Percentiles rank a stretch among this genome's conserved stretches.
These are phyloP conservation scores for Ceratopteris richardii DNA, from an alignment of 75 land plant species.

Conservation along the genomic window DNA sequence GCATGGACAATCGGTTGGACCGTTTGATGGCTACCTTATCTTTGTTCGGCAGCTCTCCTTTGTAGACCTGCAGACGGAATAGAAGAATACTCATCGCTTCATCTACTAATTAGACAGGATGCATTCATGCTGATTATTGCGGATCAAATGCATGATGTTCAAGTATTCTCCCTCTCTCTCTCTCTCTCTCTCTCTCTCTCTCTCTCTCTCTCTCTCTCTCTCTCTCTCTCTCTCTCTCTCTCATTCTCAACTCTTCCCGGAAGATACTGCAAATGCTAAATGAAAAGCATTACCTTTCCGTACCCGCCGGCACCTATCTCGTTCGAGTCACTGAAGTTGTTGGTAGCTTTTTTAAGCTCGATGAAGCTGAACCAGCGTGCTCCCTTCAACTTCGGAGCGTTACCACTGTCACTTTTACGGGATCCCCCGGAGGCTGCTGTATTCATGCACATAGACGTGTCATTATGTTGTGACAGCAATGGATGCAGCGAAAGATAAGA, in stretches of 20 bases:
- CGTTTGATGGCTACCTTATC: conserved; percentile 72
- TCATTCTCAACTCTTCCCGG: no score
- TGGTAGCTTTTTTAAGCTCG: conserved; percentile 65
- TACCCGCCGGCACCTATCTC: conserved; percentile 83
- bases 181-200: no score
- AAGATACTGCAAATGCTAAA: neutral
- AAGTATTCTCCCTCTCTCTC: no score
- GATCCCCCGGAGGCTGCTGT: conserved; percentile 63
- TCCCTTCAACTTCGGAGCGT: conserved; percentile 72
- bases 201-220: no score
- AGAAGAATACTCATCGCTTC: neutral
- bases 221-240: no score
- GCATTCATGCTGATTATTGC: neutral
- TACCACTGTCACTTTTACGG: conserved; percentile 48
- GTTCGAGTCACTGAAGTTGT: conserved; percentile 52
- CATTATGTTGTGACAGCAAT: no score
- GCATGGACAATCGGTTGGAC: conserved; percentile 57
- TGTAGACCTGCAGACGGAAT: conserved; percentile 51
- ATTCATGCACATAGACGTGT: no score
- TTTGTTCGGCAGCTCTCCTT: conserved; percentile 42
- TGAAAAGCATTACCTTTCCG: conserved; percentile 52
- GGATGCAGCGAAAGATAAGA: no score
- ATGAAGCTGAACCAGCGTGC: conserved; percentile 65
- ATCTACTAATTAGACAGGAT: neutral
- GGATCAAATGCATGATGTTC: neutral